Conservation (phyloP, 352 stramenopile species). For the Phytopythium litorale region DNA sequence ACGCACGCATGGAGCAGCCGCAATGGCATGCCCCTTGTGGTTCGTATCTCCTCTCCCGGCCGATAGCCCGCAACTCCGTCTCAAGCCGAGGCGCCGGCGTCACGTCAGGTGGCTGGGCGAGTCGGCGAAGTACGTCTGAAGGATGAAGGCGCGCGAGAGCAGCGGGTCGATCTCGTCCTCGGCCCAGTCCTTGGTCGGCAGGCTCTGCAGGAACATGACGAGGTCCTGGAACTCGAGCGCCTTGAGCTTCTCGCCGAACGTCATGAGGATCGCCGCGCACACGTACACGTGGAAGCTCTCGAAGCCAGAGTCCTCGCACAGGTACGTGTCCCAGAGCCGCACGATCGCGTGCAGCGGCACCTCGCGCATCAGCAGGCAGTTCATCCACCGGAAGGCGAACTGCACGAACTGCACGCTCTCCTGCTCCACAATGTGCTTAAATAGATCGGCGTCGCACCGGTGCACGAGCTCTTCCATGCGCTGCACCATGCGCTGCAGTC, state of each 20-base stretch:
- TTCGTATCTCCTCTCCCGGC: not conserved
- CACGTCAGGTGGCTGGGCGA: constrained; percentile 74
- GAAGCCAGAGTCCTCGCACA: constrained; percentile 98
- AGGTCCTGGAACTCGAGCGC: constrained; percentile 97
- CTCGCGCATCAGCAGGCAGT: constrained; percentile 98
- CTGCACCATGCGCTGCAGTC: constrained; percentile 98
- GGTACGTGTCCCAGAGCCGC: constrained; percentile 99
- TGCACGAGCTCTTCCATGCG: constrained; percentile 96
- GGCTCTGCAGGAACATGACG: constrained; percentile 94
- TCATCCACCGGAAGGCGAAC: constrained; percentile 99
- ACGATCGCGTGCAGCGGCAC: constrained; percentile 94
- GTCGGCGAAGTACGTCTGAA: constrained; percentile 91
- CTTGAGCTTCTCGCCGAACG: constrained; percentile 94
- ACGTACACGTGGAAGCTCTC: constrained; percentile 99
- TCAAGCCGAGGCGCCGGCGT: not conserved
- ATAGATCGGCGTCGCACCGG: constrained; percentile 94
- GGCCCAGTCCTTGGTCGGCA: constrained; percentile 96
- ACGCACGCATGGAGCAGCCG: not conserved
- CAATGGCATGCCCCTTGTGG: not conserved
- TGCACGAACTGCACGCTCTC: constrained; percentile 97
- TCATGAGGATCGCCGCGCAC: constrained; percentile 97
- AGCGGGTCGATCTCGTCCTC: constrained; percentile 98
- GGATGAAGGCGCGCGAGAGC: constrained; percentile 95
- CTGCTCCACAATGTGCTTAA: constrained; percentile 92
- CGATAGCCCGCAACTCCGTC: not conserved